Evolutionary conservation across 176 grass and related monocot species (phyloP).

Genomic region (Carex myosuroides): DNA sequence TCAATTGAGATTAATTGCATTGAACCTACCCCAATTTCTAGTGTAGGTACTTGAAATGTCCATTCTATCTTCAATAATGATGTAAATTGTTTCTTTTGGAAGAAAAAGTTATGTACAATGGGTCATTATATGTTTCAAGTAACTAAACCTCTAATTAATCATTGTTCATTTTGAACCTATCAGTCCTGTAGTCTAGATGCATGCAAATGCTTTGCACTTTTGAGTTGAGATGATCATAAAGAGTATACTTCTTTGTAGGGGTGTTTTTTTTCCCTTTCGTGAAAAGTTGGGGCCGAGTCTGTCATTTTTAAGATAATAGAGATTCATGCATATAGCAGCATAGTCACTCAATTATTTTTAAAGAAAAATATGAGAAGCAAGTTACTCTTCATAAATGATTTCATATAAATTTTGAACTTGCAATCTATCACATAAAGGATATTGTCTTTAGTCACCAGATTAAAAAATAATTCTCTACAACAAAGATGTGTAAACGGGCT

Average conservation of each 20-base stretch:
- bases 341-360: too few species aligned
- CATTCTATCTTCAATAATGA: background rate
- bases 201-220: background rate
- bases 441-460: too few species aligned
- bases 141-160: background rate
- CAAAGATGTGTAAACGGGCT: too few species aligned
- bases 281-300: too few species aligned
- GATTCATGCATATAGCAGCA: too few species aligned
- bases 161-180: constrained; percentile 1
- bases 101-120: background rate
- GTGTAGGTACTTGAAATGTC: constrained; percentile 1
- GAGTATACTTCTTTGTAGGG: background rate
- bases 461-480: too few species aligned
- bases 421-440: too few species aligned
- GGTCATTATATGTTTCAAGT: background rate
- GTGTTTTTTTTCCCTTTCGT: too few species aligned
- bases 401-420: too few species aligned
- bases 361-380: too few species aligned
- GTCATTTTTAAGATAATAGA: too few species aligned
- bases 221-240: background rate
- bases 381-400: too few species aligned
- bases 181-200: background rate
- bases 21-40: background rate
- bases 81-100: background rate
- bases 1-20: background rate